Evolutionary conservation across 345 rosid genomes (phyloP), one percentile per base, ranked within the genome.

Genomic region (Eucalyptus regnans): DNA sequence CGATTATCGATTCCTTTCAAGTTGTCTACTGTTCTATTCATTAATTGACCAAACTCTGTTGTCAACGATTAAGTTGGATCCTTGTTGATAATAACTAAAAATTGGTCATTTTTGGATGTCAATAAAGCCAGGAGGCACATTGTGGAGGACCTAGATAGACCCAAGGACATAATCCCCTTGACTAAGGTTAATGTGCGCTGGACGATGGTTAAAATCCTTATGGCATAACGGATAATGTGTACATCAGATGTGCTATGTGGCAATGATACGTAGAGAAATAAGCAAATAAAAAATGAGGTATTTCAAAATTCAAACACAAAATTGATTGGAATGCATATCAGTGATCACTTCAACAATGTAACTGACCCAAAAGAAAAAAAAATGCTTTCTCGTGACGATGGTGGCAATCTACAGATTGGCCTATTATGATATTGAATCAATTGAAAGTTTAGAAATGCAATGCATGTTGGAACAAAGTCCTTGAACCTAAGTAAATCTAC

Each of bases 391-490:
- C 33, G 37, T 62, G 29, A 27, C 3, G 71, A 62, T 62, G 71
- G 33, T 29, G 0, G 0, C 33, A 7, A 62, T 62, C 33, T 62
- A 62, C 3, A 3, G 5, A 29, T 62, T 62, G 71, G 1, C 17
- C 9, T 62, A 62, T 62, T 62, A 29, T 56, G 62, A 23, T 56
- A 66, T 31, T 16, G 31, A 27, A 60, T 60, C 31, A 60, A 60
- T 60, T 60, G 0, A 60, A 60, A 60, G 15, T 60, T 58, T 25
- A 58, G 29, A 0, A 58, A 58, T 58, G 29, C 3, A 58, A 9
- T 60, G 66, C 66, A 60, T 4, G 4, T 60, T 1, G 15, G n/a
- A 27, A 60, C 66, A 60, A 60, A 60, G 31, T 60, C n/a, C 15
- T 60, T 60, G 31, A 27, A 60, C 66, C 66, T 12, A 27, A 60